phyloP scores from a whole-genome alignment of 176 grass and related monocot species.

The Triticum timopheevii region DNA sequence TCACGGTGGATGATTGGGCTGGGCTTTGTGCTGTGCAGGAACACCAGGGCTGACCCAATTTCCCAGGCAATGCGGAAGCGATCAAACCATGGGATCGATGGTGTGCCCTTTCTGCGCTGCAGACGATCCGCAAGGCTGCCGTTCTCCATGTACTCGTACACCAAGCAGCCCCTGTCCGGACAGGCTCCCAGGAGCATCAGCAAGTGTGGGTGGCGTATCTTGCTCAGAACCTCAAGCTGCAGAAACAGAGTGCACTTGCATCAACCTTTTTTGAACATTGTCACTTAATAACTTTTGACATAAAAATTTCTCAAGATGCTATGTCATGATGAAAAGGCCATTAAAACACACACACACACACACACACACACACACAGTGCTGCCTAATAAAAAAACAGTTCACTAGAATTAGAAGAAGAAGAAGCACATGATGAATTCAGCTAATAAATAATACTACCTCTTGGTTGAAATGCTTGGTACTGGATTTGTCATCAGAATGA shows the following conservation, averaged over 20 bases:
- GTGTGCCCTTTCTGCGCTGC: conserved; percentile 48
- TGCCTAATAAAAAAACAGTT: background rate
- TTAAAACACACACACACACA: background rate
- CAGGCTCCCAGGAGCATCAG: conserved; percentile 77
- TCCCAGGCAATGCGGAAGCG: conserved; percentile 73
- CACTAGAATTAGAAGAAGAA: background rate
- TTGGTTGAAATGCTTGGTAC: conserved; percentile 71
- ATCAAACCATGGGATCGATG: conserved; percentile 62
- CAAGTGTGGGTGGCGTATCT: conserved; percentile 77
- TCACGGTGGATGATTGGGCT: conserved; percentile 86
- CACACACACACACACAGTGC: background rate
- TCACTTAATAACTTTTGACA: background rate
- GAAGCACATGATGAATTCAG: background rate
- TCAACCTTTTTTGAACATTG: background rate
- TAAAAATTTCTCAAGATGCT: background rate
- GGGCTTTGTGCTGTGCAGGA: conserved; percentile 72
- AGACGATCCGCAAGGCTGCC: conserved; percentile 89
- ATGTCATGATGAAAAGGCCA: background rate
- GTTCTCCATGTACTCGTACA: conserved; percentile 96
- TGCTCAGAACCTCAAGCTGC: conserved; percentile 74
- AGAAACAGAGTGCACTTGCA: conserved; percentile 8
- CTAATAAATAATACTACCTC: conserved; percentile 47
- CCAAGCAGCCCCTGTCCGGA: conserved; percentile 71
- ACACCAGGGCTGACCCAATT: conserved; percentile 52
- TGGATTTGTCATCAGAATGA: conserved; percentile 43